phyloP scores from a whole-genome alignment of 164 flowering plant genomes.

The Magnolia kwangsiensis region DNA sequence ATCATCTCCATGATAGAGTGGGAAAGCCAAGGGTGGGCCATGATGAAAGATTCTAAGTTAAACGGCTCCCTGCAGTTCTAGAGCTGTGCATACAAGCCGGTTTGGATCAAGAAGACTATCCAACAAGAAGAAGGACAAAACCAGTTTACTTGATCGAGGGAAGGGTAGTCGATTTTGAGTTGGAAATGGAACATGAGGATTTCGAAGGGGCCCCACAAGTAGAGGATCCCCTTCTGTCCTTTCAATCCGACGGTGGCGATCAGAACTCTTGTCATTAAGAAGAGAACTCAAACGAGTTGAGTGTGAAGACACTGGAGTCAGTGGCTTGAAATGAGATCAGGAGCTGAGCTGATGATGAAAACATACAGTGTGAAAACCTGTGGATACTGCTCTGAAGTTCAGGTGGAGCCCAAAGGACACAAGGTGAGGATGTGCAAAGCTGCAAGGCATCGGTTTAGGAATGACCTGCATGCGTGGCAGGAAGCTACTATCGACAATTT shows the following conservation, averaged over 20 bases:
- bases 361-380: conserved; percentile 62
- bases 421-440: conserved; percentile 84
- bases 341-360: conserved; percentile 58
- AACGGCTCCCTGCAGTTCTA: conserved; percentile 63
- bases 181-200: conserved; percentile 24
- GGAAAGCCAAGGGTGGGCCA: conserved; percentile 73
- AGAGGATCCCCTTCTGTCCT: neutral
- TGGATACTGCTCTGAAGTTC: conserved; percentile 83
- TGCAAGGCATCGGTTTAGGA: conserved; percentile 69
- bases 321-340: conserved; percentile 60
- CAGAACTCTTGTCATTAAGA: conserved; percentile 8
- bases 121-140: conserved; percentile 67
- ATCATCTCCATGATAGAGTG: conserved; percentile 77
- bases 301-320: conserved; percentile 42
- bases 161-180: conserved; percentile 73
- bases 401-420: conserved; percentile 89
- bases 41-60: conserved; percentile 47
- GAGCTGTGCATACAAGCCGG: conserved; percentile 97
- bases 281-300: conserved; percentile 28
- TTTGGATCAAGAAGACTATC: conserved; percentile 55
- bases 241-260: neutral
- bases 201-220: neutral
- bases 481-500: conserved; percentile 79
- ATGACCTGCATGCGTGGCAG: conserved; percentile 70
- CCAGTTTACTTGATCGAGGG: conserved; percentile 83